phyloP scores from a whole-genome alignment of 441 rosid species.

The Eruca vesicaria region DNA sequence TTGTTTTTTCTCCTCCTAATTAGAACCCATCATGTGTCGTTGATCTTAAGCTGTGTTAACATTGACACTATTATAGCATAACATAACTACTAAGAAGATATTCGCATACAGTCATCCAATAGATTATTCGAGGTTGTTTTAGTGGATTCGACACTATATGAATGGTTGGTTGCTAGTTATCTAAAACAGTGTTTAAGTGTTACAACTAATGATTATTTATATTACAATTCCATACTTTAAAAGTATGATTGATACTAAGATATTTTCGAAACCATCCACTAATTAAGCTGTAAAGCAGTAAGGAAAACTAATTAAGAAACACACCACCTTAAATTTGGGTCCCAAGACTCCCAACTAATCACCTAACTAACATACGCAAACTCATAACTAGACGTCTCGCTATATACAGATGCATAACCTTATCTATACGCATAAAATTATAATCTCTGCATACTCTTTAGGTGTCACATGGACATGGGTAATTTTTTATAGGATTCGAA shows the following conservation, averaged over 20 bases:
- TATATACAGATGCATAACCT: constrained; percentile 5
- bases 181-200: constrained; percentile 23
- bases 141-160: constrained; percentile 34
- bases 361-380: constrained; percentile 6
- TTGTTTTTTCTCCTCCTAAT: neutral
- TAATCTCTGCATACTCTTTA: neutral
- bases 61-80: constrained; percentile 2
- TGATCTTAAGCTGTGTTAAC: neutral
- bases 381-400: constrained; percentile 23
- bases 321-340: constrained; percentile 26
- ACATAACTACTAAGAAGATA: constrained; percentile 18
- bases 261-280: constrained; percentile 24
- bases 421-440: neutral
- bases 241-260: constrained; percentile 18
- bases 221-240: neutral
- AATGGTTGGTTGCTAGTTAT: constrained; percentile 16
- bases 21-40: neutral
- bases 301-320: constrained; percentile 19
- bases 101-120: constrained; percentile 1
- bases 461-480: neutral
- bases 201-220: constrained; percentile 8
- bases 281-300: constrained; percentile 25
- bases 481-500: neutral
- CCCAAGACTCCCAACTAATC: constrained; percentile 31
- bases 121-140: constrained; percentile 9